Evolutionary conservation across 2,329 filamentous ascomycete genomes (phyloP).

Genomic region (Xylaria sp.): DNA sequence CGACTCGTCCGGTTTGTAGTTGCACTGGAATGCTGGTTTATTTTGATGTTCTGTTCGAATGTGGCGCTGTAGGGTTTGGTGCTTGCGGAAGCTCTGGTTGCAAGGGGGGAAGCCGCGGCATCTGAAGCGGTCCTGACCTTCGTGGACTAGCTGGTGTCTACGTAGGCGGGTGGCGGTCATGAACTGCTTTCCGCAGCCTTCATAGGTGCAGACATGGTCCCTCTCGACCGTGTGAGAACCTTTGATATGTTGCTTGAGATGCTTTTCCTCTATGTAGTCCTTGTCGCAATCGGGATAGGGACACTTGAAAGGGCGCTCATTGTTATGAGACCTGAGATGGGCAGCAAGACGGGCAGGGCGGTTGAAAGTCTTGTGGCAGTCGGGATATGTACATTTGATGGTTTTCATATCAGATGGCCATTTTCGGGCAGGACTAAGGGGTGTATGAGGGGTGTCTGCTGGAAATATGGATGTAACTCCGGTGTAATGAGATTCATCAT

Average conservation of each 20-base stretch:
- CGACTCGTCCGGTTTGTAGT: constrained; percentile 52
- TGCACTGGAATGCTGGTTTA: constrained; percentile 76
- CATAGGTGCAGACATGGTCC: constrained; percentile 75
- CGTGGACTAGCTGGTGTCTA: constrained; percentile 81
- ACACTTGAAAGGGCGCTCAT: constrained; percentile 83
- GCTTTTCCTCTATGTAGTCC: constrained; percentile 85
- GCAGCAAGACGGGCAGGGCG: constrained; percentile 81
- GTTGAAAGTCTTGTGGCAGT: constrained; percentile 86
- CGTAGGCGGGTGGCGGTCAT: constrained; percentile 81
- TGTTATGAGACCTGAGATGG: constrained; percentile 85
- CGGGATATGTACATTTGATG: constrained; percentile 76
- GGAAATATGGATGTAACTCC: constrained; percentile 37
- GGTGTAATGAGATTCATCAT: constrained; percentile 40
- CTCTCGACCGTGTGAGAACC: constrained; percentile 79
- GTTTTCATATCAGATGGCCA: constrained; percentile 80
- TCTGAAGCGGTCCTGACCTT: constrained; percentile 77
- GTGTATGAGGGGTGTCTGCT: constrained; percentile 59
- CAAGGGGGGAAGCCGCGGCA: constrained; percentile 78
- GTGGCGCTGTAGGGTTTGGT: constrained; percentile 85
- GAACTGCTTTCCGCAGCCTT: constrained; percentile 82
- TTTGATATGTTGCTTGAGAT: constrained; percentile 86
- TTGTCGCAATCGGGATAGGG: constrained; percentile 77
- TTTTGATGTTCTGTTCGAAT: constrained; percentile 79
- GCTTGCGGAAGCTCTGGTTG: constrained; percentile 83
- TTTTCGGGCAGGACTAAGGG: constrained; percentile 61